Conservation (phyloP, 2,329 filamentous ascomycete genomes). For the Diaporthe sp. region DNA sequence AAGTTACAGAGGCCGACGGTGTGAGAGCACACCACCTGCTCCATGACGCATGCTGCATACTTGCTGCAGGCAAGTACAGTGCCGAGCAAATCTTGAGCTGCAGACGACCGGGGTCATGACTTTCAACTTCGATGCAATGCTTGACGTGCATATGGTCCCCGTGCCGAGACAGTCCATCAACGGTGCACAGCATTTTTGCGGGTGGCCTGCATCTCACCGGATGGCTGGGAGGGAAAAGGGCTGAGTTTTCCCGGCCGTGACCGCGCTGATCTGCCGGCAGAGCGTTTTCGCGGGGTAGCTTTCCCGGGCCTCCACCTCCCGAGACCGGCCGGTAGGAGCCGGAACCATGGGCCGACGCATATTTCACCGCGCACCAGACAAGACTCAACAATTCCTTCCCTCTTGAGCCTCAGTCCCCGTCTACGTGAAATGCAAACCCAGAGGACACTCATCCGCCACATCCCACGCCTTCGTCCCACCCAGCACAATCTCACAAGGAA, state of each 20-base stretch:
- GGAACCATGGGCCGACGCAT: background rate
- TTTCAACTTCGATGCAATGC: background rate
- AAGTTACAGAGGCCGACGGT: too few species aligned
- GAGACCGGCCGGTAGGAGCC: slow-evolving; percentile 30
- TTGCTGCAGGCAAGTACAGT: background rate
- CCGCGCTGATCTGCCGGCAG: slow-evolving; percentile 37
- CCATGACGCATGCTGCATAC: background rate
- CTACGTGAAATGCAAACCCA: background rate
- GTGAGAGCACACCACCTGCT: too few species aligned
- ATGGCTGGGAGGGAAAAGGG: background rate
- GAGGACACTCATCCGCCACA: background rate
- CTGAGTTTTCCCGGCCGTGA: slow-evolving; percentile 15
- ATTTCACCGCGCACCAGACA: background rate
- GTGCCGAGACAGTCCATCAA: background rate
- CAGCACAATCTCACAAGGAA: background rate
- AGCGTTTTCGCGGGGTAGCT: slow-evolving; percentile 36
- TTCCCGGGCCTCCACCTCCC: background rate
- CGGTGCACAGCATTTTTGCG: background rate
- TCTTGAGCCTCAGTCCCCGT: background rate
- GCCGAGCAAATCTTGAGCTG: background rate
- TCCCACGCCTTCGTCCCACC: background rate
- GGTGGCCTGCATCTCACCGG: background rate
- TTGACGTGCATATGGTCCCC: slow-evolving; percentile 1
- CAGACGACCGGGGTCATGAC: background rate
- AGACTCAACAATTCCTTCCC: background rate